Base-by-base conservation (phyloP, 352 stramenopile species). In the Globisporangium echinulatum region DNA sequence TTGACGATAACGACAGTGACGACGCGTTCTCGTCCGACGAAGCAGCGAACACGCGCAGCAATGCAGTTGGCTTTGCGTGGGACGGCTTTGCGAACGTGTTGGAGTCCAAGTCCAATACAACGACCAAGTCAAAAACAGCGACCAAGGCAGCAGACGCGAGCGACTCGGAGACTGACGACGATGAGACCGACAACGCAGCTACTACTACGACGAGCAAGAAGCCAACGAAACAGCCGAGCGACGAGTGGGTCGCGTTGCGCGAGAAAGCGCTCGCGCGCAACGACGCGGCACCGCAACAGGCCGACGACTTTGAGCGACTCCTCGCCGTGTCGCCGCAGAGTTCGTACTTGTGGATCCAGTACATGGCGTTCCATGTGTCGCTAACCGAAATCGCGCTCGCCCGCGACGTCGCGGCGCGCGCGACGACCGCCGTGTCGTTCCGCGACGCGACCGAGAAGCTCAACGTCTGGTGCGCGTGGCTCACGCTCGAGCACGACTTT, bases 291-390 rank as follows among this genome's bases (percentile, higher is more conserved):
- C 93, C 95, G 37, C 90, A 98, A 68, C 97, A 82, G 7, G 78
- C 91, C 11, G 90, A 91, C 49, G 95, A 98, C 69, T 99, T 97
- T 72, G 95, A 99, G 71, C 93, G 96, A 19, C 72, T 98, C 49
- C 71, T 99, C 52, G 92, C 91, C 10, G 90, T 94, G 52, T 95
- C 86, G 55, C 96, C 96, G 14, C 96, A 98, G 69, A 97, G 85
- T 64, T 98, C 94, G 52, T 97, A 96, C 74, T 58, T 98, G 62
- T 99, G 95, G 95, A 98, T 99, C 66, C 90, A 96, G 67, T 99
- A 98, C 80, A 98, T 99, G 95, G 96, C 96, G 14, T 98, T 98
- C 77, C 88, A 98, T 71, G 77, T 99, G 40, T 97, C 92, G 44
- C 73, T 98, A 19, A 97, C 92, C 42, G 93, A 99, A 63, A 84